phyloP scores from a whole-genome alignment of 75 land plant genomes.

The Larix kaempferi region DNA sequence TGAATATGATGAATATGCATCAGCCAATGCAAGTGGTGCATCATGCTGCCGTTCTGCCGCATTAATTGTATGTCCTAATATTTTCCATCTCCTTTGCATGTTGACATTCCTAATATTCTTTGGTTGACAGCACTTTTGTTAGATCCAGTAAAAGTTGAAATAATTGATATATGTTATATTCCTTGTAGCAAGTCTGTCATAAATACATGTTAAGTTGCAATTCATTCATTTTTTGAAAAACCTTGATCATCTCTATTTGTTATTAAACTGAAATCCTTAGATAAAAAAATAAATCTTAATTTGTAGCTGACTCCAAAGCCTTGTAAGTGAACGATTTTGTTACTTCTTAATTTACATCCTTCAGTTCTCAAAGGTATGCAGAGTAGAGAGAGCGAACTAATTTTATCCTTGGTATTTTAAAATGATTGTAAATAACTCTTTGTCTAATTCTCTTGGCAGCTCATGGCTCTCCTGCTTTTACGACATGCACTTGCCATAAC shows the following conservation, averaged over 20 bases:
- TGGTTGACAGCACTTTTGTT: background rate
- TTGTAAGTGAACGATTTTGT: background rate
- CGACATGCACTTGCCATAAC: conserved; percentile 19
- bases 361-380: background rate
- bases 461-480: conserved; percentile 20
- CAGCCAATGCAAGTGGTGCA: conserved; percentile 53
- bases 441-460: conserved; percentile 9
- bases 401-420: background rate
- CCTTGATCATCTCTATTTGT: no score
- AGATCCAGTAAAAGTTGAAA: no score
- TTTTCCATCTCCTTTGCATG: no score
- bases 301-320: no score
- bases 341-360: background rate
- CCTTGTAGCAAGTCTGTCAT: no score
- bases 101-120: background rate
- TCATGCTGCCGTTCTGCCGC: conserved; percentile 68
- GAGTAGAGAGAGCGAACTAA: background rate
- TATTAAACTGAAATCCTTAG: no score
- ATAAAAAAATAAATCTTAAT: no score
- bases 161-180: no score
- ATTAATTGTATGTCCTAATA: conserved; percentile 47
- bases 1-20: conserved; percentile 55
- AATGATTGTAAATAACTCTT: background rate
- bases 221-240: no score
- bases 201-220: no score